These are phyloP conservation scores for Alternaria tenuissima DNA, from an alignment of 2,329 filamentous ascomycete species.

Conservation along the genomic window DNA sequence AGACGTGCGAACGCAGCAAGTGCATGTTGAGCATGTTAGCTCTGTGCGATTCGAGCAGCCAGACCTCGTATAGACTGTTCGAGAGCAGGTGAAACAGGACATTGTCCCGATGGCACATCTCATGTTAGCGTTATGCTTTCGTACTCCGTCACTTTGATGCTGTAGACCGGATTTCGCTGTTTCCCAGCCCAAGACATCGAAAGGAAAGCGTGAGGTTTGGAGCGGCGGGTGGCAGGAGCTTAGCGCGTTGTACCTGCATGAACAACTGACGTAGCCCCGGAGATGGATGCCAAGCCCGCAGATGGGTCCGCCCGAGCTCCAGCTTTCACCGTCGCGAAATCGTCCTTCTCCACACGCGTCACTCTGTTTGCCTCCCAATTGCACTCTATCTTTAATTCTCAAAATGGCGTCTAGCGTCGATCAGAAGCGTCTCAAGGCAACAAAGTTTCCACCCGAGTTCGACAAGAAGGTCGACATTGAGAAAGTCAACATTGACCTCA, in stretches of 20 bases:
- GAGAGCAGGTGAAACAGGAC: too few species aligned
- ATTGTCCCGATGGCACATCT: neutral
- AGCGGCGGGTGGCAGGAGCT: conserved; percentile 1
- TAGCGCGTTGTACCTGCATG: conserved; percentile 23
- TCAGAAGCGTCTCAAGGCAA: conserved; percentile 86
- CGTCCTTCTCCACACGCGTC: conserved; percentile 8
- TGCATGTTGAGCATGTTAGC: neutral
- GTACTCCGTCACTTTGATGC: neutral
- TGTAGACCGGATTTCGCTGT: neutral
- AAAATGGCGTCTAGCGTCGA: conserved; percentile 84
- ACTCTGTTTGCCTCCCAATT: conserved; percentile 6
- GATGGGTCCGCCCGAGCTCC: conserved; percentile 20
- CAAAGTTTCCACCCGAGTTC: conserved; percentile 94
- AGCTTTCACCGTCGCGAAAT: conserved; percentile 17
- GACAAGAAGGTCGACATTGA: conserved; percentile 95
- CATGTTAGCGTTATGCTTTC: neutral
- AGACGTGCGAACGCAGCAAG: neutral
- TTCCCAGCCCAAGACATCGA: neutral
- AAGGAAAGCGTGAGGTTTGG: neutral
- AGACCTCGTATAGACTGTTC: neutral
- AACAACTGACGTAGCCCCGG: conserved; percentile 25
- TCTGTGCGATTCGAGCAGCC: neutral
- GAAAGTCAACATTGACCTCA: conserved; percentile 96
- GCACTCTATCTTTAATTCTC: neutral
- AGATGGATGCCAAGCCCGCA: conserved; percentile 17